Percentiles rank a stretch among this genome's conserved stretches.
phyloP scores from a whole-genome alignment of 1,284 basidiomycete genomes.

The Ustilago curta region DNA sequence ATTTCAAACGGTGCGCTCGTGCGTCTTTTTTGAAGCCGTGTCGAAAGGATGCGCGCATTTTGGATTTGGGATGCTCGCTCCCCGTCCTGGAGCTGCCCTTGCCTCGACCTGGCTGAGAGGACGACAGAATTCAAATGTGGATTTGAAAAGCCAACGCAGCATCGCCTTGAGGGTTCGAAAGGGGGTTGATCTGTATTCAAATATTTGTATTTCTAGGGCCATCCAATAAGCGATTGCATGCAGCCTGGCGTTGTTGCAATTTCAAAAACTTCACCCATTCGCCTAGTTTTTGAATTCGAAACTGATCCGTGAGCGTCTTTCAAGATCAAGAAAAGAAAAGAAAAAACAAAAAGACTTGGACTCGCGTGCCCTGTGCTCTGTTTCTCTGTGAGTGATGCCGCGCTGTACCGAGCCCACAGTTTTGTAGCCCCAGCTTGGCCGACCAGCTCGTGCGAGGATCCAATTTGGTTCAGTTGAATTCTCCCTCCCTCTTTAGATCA shows the following conservation, averaged over 20 bases:
- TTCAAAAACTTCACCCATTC: neutral
- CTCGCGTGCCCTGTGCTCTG: slow-evolving; percentile 13
- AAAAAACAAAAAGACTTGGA: neutral
- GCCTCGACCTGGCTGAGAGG: neutral
- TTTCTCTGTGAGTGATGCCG: neutral
- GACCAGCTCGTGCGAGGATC: slow-evolving; percentile 9
- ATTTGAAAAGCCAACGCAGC: neutral
- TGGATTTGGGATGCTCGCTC: slow-evolving; percentile 1
- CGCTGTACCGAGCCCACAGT: neutral
- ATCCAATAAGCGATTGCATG: too few relatives aligned
- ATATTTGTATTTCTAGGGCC: too few relatives aligned
- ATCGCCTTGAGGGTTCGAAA: too few relatives aligned
- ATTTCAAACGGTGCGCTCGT: slow-evolving; percentile 5
- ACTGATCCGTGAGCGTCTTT: neutral
- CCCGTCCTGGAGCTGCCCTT: neutral
- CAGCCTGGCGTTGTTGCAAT: neutral
- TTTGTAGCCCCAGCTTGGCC: neutral
- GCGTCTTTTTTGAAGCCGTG: neutral
- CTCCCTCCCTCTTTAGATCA: slow-evolving; percentile 6
- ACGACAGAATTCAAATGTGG: neutral
- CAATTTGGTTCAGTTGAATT: slow-evolving; percentile 3
- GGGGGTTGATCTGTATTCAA: too few relatives aligned
- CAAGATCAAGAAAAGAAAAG: neutral
- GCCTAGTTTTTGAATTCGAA: neutral
- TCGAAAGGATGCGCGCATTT: slow-evolving; percentile 1